These are phyloP conservation scores for Sonneratia caseolaris DNA, from an alignment of 345 rosid species.

Conservation along the genomic window DNA sequence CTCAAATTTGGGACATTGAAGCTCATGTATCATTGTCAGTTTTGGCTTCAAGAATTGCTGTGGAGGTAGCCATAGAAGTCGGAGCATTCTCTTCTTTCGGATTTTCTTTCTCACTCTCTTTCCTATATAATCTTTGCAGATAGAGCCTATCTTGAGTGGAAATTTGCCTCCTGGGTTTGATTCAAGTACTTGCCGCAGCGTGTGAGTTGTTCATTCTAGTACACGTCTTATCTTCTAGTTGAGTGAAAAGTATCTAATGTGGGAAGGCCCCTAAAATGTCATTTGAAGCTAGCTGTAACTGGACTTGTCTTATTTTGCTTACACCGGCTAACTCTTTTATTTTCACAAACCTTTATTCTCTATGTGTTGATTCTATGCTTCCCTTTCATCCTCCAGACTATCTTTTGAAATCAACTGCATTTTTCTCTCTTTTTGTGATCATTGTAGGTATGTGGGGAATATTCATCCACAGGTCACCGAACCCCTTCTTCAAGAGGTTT, in stretches of 20 bases:
- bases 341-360: background rate
- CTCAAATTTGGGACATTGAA: background rate
- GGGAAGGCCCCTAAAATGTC: background rate
- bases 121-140: conserved; percentile 40
- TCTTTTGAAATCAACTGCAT: background rate
- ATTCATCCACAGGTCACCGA: conserved; percentile 65
- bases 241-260: background rate
- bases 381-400: background rate
- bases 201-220: conserved; percentile 40
- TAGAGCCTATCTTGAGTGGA: conserved; percentile 76
- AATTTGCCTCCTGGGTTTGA: conserved; percentile 82
- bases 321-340: background rate
- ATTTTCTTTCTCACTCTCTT: conserved; percentile 2
- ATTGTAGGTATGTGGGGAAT: conserved; percentile 57
- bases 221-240: conserved; percentile 3
- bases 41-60: background rate
- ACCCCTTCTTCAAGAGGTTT: conserved; percentile 56
- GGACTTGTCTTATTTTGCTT: background rate
- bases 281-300: background rate
- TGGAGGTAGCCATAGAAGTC: background rate
- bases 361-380: background rate
- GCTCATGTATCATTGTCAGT: background rate
- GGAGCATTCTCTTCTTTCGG: background rate
- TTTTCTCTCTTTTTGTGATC: conserved; percentile 1
- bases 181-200: conserved; percentile 77